Conservation (phyloP, 2,329 filamentous ascomycete species). For the Penicillium sp. region DNA sequence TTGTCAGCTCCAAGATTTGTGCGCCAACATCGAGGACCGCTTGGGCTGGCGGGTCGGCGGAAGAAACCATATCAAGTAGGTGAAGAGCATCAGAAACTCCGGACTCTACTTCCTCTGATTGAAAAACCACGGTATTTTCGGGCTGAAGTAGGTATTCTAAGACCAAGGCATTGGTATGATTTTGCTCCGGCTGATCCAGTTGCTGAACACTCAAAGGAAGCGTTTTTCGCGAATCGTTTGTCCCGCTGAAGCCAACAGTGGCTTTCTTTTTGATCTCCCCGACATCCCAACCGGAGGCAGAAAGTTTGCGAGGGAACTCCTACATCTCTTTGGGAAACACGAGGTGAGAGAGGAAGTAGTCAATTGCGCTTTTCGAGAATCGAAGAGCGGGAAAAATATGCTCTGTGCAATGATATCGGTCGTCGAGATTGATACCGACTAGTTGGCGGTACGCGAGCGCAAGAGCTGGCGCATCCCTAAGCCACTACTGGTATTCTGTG, state of each 20-base stretch:
- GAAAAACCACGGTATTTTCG: slow-evolving; percentile 46
- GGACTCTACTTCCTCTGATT: slow-evolving; percentile 9
- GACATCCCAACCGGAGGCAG: slow-evolving; percentile 67
- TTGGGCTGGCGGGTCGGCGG: slow-evolving; percentile 43
- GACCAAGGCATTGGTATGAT: slow-evolving; percentile 67
- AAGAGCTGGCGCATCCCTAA: slow-evolving; percentile 33
- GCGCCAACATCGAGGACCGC: slow-evolving; percentile 72
- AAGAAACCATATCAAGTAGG: slow-evolving; percentile 49
- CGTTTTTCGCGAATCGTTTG: slow-evolving; percentile 61
- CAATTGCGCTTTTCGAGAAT: slow-evolving; percentile 54
- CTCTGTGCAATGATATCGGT: slow-evolving; percentile 49
- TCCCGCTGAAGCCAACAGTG: slow-evolving; percentile 68
- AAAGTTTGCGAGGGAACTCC: slow-evolving; percentile 64
- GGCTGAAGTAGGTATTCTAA: slow-evolving; percentile 57
- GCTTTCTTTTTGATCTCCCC: slow-evolving; percentile 44
- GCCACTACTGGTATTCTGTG: slow-evolving; percentile 47
- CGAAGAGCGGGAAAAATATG: slow-evolving; percentile 56
- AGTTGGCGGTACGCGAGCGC: slow-evolving; percentile 44
- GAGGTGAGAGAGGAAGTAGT: slow-evolving; percentile 61
- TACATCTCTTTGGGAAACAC: slow-evolving; percentile 63
- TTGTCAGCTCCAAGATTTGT: slow-evolving; percentile 64
- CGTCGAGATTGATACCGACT: slow-evolving; percentile 58
- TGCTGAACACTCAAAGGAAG: slow-evolving; percentile 59
- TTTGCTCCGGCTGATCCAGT: slow-evolving; percentile 54
- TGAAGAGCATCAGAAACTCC: slow-evolving; percentile 29